These are phyloP conservation scores for Kwoniella europaea DNA, from an alignment of 768 basidiomycete species.

Conservation along the genomic window DNA sequence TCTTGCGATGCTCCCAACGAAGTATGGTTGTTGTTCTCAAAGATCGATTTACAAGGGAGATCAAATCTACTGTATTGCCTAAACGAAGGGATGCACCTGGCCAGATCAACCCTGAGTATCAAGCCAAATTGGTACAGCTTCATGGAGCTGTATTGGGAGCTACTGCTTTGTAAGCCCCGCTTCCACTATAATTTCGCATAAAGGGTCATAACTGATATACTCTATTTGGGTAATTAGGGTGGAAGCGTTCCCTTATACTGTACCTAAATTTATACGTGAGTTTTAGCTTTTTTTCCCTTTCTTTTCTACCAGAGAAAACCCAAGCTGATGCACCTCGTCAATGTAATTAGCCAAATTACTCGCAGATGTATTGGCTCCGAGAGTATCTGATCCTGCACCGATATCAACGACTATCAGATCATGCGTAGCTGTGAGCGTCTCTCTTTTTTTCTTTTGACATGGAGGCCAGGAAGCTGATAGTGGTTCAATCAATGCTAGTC, in stretches of 20 bases:
- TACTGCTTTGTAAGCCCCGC: slow-evolving; percentile 67
- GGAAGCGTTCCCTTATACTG: slow-evolving; percentile 92
- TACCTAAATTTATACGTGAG: slow-evolving; percentile 81
- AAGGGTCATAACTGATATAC: background rate
- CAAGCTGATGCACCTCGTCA: slow-evolving; percentile 2
- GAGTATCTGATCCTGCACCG: slow-evolving; percentile 85
- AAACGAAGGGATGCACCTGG: slow-evolving; percentile 63
- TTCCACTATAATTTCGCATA: background rate
- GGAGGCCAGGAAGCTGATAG: slow-evolving; percentile 4
- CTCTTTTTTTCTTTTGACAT: background rate
- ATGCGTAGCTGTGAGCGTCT: slow-evolving; percentile 62
- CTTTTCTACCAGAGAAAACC: background rate
- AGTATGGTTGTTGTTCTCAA: slow-evolving; percentile 82
- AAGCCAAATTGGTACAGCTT: slow-evolving; percentile 72
- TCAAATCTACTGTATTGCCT: slow-evolving; percentile 70
- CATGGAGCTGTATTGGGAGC: slow-evolving; percentile 94
- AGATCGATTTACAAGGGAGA: slow-evolving; percentile 80
- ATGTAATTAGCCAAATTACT: slow-evolving; percentile 68
- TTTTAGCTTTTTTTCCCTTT: background rate
- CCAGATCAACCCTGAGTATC: slow-evolving; percentile 69
- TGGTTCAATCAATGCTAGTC: slow-evolving; percentile 6
- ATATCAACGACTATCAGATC: slow-evolving; percentile 88
- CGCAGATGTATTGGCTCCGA: slow-evolving; percentile 76
- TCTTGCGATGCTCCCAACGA: slow-evolving; percentile 87
- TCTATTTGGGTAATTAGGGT: slow-evolving; percentile 58